Base-by-base conservation (phyloP, 2,329 filamentous ascomycete genomes). In the Epichloe brachyelytri region DNA sequence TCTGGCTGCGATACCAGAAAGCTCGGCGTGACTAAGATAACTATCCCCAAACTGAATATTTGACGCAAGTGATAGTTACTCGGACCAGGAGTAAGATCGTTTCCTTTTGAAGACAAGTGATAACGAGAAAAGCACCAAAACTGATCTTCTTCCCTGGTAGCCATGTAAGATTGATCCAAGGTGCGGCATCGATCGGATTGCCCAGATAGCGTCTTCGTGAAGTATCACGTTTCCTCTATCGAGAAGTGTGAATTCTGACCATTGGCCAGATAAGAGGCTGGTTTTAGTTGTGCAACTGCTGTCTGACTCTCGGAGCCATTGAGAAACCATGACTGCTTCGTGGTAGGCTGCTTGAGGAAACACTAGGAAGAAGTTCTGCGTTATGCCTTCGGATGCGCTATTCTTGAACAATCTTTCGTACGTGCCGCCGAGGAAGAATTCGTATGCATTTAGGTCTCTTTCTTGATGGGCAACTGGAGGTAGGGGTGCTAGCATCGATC, bases 301-400 rank as follows among this genome's bases (percentile, higher is more conserved):
- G 34, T 73, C 66, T 37, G 63, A 67, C 4, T 56, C 57, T 5
- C 63, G 64, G 10, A 80, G 58, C 74, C 75, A 80, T 17, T 63
- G 60, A 30, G 59, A 64, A 2, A 78, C n/a, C 8, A 72, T 65
- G 8, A 62, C 55, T 17, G 65, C 63, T 38, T 68, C 66, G 11
- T 63, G 51, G 7, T 56, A 51, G 30, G 64, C 63, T 2, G 66
- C 63, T 0, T 59, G 56, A 0, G 77, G 75, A 47, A 79, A 79
- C 2, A 72, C 63, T 1, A 81, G 59, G 53, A 72, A 79, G 55
- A 79, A 73, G 22, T 55, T 58, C 3, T 62, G 46, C 17, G 43
- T 6, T 11, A 57, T 26, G 56, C 58, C 7, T 54, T 52, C 55
- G 19, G 53, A 49, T 30, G 54, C 45, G 44, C 26, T 49, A 26